Conservation (phyloP, 2,329 filamentous ascomycete species). For the Thielaviopsis ethacetica region DNA sequence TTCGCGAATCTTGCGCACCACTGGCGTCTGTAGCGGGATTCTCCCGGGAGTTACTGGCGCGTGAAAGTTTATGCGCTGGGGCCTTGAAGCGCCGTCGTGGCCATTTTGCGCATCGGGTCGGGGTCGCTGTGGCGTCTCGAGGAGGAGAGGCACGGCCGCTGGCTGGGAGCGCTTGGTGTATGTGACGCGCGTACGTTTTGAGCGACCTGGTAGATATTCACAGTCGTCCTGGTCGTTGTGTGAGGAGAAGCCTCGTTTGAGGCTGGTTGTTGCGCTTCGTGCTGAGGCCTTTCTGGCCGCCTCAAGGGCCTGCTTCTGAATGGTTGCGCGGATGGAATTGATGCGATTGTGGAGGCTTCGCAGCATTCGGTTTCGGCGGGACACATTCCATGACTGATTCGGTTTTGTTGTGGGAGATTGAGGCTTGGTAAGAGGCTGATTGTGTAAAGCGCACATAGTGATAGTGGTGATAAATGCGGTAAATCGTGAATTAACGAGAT, state of each 20-base stretch:
- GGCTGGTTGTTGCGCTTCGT: neutral
- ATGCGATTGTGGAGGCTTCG: constrained; percentile 7
- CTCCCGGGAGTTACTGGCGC: constrained; percentile 10
- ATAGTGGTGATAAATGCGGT: neutral
- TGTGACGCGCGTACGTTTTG: constrained; percentile 2
- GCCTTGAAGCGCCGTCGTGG: neutral
- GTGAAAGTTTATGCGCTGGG: constrained; percentile 1
- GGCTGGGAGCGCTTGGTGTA: neutral
- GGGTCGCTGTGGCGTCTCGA: neutral
- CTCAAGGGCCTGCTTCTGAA: neutral
- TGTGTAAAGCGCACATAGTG: neutral
- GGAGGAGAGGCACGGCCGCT: neutral
- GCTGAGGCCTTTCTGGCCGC: neutral
- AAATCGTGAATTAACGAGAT: neutral
- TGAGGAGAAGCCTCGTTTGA: neutral
- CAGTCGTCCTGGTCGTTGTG: neutral
- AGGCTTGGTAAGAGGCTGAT: neutral
- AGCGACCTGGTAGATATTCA: neutral
- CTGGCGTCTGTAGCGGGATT: constrained; percentile 18
- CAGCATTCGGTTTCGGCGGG: constrained; percentile 8
- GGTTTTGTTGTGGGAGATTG: neutral
- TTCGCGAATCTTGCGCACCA: constrained; percentile 17
- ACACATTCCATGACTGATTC: constrained; percentile 6
- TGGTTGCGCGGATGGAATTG: neutral
- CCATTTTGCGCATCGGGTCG: neutral